Base-by-base conservation (phyloP, 495 filamentous ascomycete genomes). In the Friedmanniomyces endolithicus region DNA sequence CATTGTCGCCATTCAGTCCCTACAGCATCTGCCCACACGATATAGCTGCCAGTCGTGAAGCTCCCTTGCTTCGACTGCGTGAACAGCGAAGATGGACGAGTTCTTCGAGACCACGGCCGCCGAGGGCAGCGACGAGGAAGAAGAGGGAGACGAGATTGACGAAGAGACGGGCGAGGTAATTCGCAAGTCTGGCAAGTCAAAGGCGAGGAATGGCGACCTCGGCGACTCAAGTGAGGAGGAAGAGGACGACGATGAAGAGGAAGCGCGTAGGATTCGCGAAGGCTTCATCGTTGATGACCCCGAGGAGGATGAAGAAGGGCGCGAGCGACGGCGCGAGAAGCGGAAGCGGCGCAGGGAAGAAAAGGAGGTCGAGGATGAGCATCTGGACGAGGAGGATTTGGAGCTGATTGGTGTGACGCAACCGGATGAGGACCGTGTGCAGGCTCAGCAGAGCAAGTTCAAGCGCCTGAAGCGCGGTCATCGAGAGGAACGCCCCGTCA, bases 201-300 rank as follows among this genome's bases (percentile, higher is more conserved):
- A 65, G 29, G 67, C 70, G 17, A 60, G 58, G 31, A 74, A 70
- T 34, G 72, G 74, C 57, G 71, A 74, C 55, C 63, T 80, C 0
- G 79, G 89, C 63, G 90, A 96, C 69, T 94, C 87, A 20, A 94
- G 87, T 59, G 90, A 95, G 56, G 92, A 98, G 64, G 92, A 96
- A 45, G 92, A 96, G 12, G 92, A 95, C 56, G 90, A 98, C 31
- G 92, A 97, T 61, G 85, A 87, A 62, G 85, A 90, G 60, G 83
- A 87, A 60, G 81, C 78, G 52, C 68, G 74, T 60, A 71, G 68
- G 17, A 78, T 95, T 35, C 84, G 86, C 24, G 88, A 94, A 73
- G 94, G 90, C 6, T 98, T 97, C 71, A 95, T 98, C 52, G 87
- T 94, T 60, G 90, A 94, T 58, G 87, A 94, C 61, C 88, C 77